These are phyloP conservation scores for Solanum medicagineum DNA, from an alignment of 257 asterid species.

Conservation along the genomic window DNA sequence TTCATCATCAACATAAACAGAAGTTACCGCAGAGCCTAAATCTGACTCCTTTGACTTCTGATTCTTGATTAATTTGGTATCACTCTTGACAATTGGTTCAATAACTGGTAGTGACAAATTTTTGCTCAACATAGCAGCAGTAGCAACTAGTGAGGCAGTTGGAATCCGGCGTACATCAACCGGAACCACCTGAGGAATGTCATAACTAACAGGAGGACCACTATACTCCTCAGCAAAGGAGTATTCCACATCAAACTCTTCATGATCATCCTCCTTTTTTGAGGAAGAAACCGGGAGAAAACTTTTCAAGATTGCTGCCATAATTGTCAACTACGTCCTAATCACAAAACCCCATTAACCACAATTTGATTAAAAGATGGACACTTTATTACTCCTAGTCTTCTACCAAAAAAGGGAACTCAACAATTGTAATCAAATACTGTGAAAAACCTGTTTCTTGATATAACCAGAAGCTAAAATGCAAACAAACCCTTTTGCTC, in stretches of 20 bases:
- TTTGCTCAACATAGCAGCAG: conserved; percentile 3
- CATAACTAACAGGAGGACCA: conserved; percentile 71
- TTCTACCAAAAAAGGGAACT: not conserved
- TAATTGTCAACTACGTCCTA: not conserved
- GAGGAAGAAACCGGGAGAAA: conserved; percentile 14
- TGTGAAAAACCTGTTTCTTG: not conserved
- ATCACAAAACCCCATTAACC: conserved; percentile 5
- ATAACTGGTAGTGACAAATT: conserved; percentile 51
- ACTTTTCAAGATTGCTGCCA: conserved; percentile 21
- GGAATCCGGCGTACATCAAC: conserved; percentile 71
- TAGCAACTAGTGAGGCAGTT: conserved; percentile 47
- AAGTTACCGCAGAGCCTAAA: conserved; percentile 1
- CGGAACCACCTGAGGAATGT: conserved; percentile 65
- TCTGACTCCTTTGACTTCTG: conserved; percentile 6
- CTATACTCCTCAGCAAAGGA: conserved; percentile 76
- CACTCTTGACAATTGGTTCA: conserved; percentile 57
- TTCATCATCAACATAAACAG: conserved; percentile 1
- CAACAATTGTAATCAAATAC: not conserved
- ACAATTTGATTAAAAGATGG: not conserved
- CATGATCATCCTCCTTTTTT: conserved; percentile 7
- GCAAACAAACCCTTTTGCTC: not conserved
- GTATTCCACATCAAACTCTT: conserved; percentile 42
- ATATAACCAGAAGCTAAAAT: not conserved
- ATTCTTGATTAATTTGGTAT: conserved; percentile 6
- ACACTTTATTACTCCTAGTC: not conserved